These are phyloP conservation scores for Omphalotus guepiniiformis DNA, from an alignment of 768 basidiomycete species.

Conservation along the genomic window DNA sequence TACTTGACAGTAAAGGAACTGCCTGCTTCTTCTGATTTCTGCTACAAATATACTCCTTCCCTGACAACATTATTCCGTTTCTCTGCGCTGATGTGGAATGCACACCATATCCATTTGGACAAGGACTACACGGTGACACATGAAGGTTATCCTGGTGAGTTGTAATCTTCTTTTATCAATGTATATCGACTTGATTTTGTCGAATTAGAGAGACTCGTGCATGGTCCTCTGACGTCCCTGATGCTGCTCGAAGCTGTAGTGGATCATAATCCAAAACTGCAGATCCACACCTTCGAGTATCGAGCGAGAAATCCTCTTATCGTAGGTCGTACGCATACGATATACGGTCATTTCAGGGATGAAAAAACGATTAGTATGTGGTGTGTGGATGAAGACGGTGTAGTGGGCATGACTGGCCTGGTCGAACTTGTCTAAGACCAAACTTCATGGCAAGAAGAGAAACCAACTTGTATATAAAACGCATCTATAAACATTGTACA, in stretches of 20 bases:
- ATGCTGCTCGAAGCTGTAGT: slow-evolving; percentile 66
- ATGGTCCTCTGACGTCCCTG: slow-evolving; percentile 77
- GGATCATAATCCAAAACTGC: slow-evolving; percentile 43
- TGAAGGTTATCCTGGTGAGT: slow-evolving; percentile 69
- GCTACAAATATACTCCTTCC: slow-evolving; percentile 63
- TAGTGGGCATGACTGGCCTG: slow-evolving; percentile 47
- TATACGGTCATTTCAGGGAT: slow-evolving; percentile 32
- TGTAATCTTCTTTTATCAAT: not conserved
- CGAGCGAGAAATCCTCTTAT: slow-evolving; percentile 51
- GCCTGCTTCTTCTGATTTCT: slow-evolving; percentile 48
- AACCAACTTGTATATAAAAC: too few species aligned
- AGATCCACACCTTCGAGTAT: slow-evolving; percentile 54
- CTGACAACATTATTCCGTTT: slow-evolving; percentile 78
- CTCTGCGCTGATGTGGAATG: slow-evolving; percentile 84
- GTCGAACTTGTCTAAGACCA: slow-evolving; percentile 25
- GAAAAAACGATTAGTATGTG: slow-evolving; percentile 31
- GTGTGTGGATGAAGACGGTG: slow-evolving; percentile 31
- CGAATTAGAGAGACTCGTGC: slow-evolving; percentile 69
- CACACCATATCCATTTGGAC: slow-evolving; percentile 81
- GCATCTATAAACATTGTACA: too few species aligned
- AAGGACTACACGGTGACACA: slow-evolving; percentile 59
- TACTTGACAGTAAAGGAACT: slow-evolving; percentile 42
- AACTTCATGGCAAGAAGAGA: too few species aligned
- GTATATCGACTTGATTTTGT: not conserved
- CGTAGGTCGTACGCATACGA: slow-evolving; percentile 33